Evolutionary conservation across 2,329 filamentous ascomycete genomes (phyloP).

Genomic region (Aspergillus sp.): DNA sequence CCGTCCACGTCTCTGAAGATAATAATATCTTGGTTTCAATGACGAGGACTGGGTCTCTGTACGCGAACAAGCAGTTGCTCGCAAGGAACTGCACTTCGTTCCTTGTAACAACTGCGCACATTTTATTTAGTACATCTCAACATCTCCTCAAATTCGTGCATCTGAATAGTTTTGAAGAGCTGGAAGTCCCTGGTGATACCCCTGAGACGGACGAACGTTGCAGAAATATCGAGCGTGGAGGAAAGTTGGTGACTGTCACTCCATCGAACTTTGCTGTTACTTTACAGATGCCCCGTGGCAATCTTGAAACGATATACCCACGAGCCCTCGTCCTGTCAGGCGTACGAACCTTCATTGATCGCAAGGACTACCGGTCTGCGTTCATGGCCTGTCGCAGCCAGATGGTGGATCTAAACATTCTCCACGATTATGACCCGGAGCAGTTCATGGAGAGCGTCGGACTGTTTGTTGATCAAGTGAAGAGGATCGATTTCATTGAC

Average conservation of each 20-base stretch:
- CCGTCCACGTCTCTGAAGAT: conserved; percentile 31
- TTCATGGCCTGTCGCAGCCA: conserved; percentile 87
- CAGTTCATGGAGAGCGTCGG: conserved; percentile 73
- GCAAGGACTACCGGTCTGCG: conserved; percentile 72
- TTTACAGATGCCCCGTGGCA: conserved; percentile 92
- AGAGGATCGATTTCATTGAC: conserved; percentile 75
- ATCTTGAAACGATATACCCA: conserved; percentile 90
- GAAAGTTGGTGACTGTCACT: conserved; percentile 78
- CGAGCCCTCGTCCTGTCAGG: conserved; percentile 87
- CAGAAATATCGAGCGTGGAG: conserved; percentile 83
- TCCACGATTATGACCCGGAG: conserved; percentile 84
- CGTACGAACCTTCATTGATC: conserved; percentile 72
- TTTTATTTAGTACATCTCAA: conserved; percentile 87
- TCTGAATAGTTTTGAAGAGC: conserved; percentile 62
- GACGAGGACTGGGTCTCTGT: conserved; percentile 69
- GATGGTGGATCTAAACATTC: conserved; percentile 94
- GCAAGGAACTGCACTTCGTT: conserved; percentile 91
- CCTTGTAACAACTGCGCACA: conserved; percentile 68
- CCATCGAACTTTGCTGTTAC: conserved; percentile 79
- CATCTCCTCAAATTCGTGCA: conserved; percentile 94
- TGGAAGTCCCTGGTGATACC: conserved; percentile 79
- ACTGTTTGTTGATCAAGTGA: conserved; percentile 76
- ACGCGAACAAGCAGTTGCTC: conserved; percentile 66
- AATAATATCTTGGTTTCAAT: conserved; percentile 55
- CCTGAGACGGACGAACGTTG: conserved; percentile 89